Evolutionary conservation across 1,284 basidiomycete species (phyloP).

Genomic region (Papiliotrema fonsecae): DNA sequence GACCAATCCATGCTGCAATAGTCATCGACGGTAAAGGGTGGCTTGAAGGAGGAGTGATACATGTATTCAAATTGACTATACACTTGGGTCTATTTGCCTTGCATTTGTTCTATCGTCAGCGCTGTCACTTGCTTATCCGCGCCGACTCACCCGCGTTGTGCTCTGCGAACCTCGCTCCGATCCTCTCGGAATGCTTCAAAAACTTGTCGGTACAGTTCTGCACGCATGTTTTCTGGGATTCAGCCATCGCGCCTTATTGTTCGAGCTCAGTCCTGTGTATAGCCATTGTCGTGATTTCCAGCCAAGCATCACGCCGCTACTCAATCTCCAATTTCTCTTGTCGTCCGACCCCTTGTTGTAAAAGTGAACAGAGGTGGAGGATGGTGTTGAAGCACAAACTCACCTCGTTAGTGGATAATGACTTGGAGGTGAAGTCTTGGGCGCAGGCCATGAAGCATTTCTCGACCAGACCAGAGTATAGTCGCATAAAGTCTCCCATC

Average conservation of each 20-base stretch:
- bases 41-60: too few relatives aligned
- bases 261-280: too few relatives aligned
- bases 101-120: constrained; percentile 3
- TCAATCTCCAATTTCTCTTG: too few relatives aligned
- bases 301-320: too few relatives aligned
- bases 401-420: constrained; percentile 89
- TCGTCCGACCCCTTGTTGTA: too few relatives aligned
- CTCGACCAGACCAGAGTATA: constrained; percentile 95
- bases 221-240: constrained; percentile 54
- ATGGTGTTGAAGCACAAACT: constrained; percentile 17
- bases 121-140: neutral
- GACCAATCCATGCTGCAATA: too few relatives aligned
- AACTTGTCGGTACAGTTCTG: constrained; percentile 80
- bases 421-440: constrained; percentile 95
- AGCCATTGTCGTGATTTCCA: too few relatives aligned
- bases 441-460: constrained; percentile 92
- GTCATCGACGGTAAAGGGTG: too few relatives aligned
- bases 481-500: constrained; percentile 97
- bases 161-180: constrained; percentile 87
- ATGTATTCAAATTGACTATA: too few relatives aligned
- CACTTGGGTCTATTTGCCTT: constrained; percentile 1
- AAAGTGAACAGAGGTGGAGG: too few relatives aligned
- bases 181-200: constrained; percentile 91
- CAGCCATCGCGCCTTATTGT: neutral
- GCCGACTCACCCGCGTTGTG: constrained; percentile 78